Evolutionary conservation across 768 basidiomycete genomes (phyloP).

Genomic region (Exsudoporus frostii): DNA sequence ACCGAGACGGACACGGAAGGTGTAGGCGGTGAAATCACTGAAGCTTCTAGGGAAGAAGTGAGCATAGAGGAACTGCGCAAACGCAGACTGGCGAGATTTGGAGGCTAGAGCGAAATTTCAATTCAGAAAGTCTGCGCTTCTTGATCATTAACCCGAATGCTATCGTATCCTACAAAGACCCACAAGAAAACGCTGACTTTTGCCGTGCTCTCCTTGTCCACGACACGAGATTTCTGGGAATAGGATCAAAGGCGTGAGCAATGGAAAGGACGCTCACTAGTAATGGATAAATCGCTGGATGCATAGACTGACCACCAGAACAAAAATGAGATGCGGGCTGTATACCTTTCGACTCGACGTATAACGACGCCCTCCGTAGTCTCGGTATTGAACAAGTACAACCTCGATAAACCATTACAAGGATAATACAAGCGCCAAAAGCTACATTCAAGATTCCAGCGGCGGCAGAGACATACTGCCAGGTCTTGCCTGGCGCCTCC

Average conservation of each 20-base stretch:
- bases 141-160: not conserved
- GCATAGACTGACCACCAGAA: too few relatives aligned
- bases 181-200: not conserved
- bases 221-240: not conserved
- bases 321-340: not conserved
- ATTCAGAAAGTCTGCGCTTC: not conserved
- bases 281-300: not conserved
- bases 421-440: not conserved
- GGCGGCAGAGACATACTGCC: slow-evolving; percentile 23
- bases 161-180: not conserved
- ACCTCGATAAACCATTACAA: not conserved
- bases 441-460: slow-evolving; percentile 7
- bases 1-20: slow-evolving; percentile 33
- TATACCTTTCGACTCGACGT: not conserved
- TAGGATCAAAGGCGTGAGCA: not conserved
- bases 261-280: not conserved
- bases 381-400: not conserved
- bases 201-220: not conserved
- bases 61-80: slow-evolving; percentile 66
- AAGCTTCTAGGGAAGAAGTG: slow-evolving; percentile 33
- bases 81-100: slow-evolving; percentile 64
- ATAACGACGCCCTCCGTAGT: not conserved
- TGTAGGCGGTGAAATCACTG: not conserved
- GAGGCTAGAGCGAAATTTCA: slow-evolving; percentile 23
- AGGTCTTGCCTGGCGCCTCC: slow-evolving; percentile 43